Evolutionary conservation across 495 filamentous ascomycete species (phyloP).

Genomic region (Friedmanniomyces endolithicus): DNA sequence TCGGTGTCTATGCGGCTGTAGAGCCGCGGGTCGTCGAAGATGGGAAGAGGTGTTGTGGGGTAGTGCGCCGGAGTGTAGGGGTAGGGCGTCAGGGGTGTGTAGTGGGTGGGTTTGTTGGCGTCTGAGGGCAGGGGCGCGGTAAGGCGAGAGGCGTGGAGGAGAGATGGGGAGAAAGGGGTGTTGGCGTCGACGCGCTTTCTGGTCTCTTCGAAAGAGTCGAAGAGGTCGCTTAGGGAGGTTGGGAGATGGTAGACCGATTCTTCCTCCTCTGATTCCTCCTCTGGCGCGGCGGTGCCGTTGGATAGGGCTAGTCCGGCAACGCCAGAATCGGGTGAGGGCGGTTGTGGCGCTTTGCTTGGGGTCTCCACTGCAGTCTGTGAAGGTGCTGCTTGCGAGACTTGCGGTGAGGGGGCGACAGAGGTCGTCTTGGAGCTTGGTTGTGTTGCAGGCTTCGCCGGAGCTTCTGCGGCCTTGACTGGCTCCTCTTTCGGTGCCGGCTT

Average conservation of each 20-base stretch:
- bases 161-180: conserved; percentile 36
- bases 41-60: conserved; percentile 77
- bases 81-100: conserved; percentile 68
- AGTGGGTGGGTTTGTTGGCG: conserved; percentile 67
- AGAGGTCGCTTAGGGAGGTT: conserved; percentile 72
- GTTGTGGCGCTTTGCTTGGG: conserved; percentile 16
- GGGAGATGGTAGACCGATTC: conserved; percentile 95
- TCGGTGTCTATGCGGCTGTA: conserved; percentile 87
- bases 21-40: conserved; percentile 79
- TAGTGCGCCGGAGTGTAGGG: conserved; percentile 67
- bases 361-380: conserved; percentile 20
- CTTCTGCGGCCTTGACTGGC: conserved; percentile 6
- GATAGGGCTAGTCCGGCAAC: conserved; percentile 31
- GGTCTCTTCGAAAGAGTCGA: conserved; percentile 79
- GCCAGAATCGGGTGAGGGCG: conserved; percentile 21
- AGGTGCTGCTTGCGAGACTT: conserved; percentile 5
- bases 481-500: conserved; percentile 36
- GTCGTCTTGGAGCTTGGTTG: conserved; percentile 6
- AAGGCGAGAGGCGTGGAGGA: conserved; percentile 57
- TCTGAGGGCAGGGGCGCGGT: conserved; percentile 64
- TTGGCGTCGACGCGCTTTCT: conserved; percentile 37
- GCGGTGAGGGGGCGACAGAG: conserved; percentile 2
- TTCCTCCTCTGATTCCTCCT: conserved; percentile 42
- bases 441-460: conserved; percentile 15
- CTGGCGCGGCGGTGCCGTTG: conserved; percentile 41